Evolutionary conservation across 2,329 filamentous ascomycete species (phyloP), one percentile per base, ranked within the genome.

Genomic region (Pseudogymnoascus sp.): DNA sequence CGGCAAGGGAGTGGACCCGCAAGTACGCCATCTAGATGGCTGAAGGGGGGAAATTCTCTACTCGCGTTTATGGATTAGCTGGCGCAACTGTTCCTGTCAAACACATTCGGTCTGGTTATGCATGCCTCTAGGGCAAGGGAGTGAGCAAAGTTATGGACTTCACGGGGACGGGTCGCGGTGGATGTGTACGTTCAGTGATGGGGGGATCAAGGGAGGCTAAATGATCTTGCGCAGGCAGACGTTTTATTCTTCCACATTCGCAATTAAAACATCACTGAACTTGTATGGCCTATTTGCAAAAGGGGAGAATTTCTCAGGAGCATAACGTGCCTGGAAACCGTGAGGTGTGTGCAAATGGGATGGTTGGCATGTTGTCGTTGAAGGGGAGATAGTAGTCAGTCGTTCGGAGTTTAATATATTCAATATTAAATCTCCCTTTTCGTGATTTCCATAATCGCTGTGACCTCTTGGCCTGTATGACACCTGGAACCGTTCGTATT

Each of bases 1-100:
- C 92, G 62, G 94, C 94, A 64, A 84, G 93, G 70, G 94, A 99
- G 80, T 99, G 94, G 94, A 99, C 94, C 71, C 86, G 93, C 77
- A 99, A 99, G 84, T 97, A 97, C 76, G 94, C 94, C 74, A 94
- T 97, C 77, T 97, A 86, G 64, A 43, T 59, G 57, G 57, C 38
- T 38, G 22, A 60, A 60, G 30, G 41, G 37, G 37, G 39, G 34
- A 60, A 25, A 47, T 58, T 43, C 50, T 60, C 57, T 34, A 54
- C 47, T 60, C 60, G 54, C 57, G 37, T 62, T 62, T 38, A 59
- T 58, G 60, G 50, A 38, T 38, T 59, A 50, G 54, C 61, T 61
- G 62, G 61, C 61, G 62, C 62, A 62, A 62, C 58, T 62, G 50
- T 59, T 61, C 54, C 54, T 61, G 37, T 60, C 34, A 58, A 57